Base-by-base conservation (phyloP, 768 basidiomycete species). In the Myochromella boudieri region DNA sequence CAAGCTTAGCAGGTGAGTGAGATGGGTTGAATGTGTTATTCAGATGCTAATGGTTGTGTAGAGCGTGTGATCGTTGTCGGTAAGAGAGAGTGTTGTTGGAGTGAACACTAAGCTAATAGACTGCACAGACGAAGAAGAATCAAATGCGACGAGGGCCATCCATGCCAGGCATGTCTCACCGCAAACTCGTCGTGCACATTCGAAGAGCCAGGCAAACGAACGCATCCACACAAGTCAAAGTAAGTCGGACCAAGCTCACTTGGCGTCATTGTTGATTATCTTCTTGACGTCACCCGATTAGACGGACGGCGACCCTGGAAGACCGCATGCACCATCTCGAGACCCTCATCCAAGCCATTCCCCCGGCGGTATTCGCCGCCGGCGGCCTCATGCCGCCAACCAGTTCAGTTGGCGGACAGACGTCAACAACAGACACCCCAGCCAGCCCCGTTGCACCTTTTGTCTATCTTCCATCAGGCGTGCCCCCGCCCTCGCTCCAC, bases 41-140 rank as follows among this genome's bases (percentile, higher is more conserved):
- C n/a, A n/a, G n/a, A n/a, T n/a, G n/a, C n/a, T n/a, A n/a, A n/a
- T n/a, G n/a, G n/a, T n/a, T n/a, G n/a, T n/a, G n/a, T 53, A 91
- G 90, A 63, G 89, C 90, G 49, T 92, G 90, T 74, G 90, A 92
- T 77, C 87, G 90, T 50, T 92, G 90, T 73, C 82, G 90, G 88
- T 91, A 70, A 76, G 86, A 91, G 90, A 63, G 89, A 90, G 49
- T 92, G 90, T 74, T 90, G 91, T 77, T 86, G 90, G 49, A 91
- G 90, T 73, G 81, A 90, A 88, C 91, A 70, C 76, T 86, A 55
- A 44, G 8, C 7, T 18, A 31, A 10, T 31, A 17, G 15, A 21
- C 26, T 37, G 37, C 53, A 5, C 55, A 91, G 89, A 15, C 86
- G 89, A 44, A 75, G 90, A 57, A 72, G 90, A 59, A 92, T 92